These are phyloP conservation scores for Cardiospermum halicacabum DNA, from an alignment of 345 rosid species.

Conservation along the genomic window DNA sequence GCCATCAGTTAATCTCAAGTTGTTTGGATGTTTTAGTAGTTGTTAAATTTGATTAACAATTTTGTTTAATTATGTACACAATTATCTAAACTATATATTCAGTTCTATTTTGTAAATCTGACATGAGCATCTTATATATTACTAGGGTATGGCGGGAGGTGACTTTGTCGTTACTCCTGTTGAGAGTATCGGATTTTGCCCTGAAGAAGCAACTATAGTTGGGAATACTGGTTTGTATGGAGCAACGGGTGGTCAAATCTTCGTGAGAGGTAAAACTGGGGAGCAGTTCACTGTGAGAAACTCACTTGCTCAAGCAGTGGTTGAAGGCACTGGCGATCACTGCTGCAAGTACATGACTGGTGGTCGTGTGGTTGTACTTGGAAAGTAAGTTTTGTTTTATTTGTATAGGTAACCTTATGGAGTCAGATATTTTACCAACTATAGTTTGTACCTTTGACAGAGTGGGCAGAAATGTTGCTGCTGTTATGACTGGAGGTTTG, in stretches of 20 bases:
- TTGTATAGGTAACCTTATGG: not conserved
- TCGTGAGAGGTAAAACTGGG: constrained; percentile 95
- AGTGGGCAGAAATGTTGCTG: constrained; percentile 98
- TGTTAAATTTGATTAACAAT: not conserved
- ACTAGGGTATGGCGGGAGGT: constrained; percentile 98
- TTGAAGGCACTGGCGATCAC: constrained; percentile 98
- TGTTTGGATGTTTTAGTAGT: not conserved
- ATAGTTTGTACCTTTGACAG: constrained; percentile 39
- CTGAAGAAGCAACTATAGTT: constrained; percentile 92
- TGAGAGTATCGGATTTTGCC: constrained; percentile 68
- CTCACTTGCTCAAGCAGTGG: constrained; percentile 96
- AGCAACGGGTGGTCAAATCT: constrained; percentile 95
- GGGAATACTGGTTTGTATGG: constrained; percentile 98
- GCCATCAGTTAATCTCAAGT: not conserved
- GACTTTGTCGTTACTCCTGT: constrained; percentile 86
- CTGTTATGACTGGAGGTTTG: constrained; percentile 99
- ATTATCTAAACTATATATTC: not conserved
- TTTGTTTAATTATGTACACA: not conserved
- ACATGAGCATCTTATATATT: constrained; percentile 19
- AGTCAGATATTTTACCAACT: not conserved
- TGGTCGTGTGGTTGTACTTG: constrained; percentile 93
- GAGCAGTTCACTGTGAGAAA: constrained; percentile 98
- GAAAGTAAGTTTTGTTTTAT: constrained; percentile 64
- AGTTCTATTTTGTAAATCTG: constrained; percentile 16
- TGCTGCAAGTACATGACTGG: constrained; percentile 99